Percentiles rank a stretch among this genome's conserved stretches.
Conservation (phyloP, 176 grass and related monocot species). For the Aechmea fasciata region DNA sequence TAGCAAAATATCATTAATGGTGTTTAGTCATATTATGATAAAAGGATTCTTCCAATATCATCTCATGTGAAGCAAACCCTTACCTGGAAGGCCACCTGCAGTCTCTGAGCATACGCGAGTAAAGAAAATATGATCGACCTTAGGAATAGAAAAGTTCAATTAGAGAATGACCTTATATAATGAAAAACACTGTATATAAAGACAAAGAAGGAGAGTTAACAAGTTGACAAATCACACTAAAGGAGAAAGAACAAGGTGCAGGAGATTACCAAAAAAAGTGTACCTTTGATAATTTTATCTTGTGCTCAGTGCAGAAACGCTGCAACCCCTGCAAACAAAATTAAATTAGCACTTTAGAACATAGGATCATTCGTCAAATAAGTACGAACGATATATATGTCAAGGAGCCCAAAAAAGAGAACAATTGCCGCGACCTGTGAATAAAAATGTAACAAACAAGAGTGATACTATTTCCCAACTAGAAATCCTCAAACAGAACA, state of each 20-base stretch:
- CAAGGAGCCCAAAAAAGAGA: no score
- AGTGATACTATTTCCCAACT: no score
- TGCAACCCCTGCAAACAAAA: conserved; percentile 62
- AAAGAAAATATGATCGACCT: conserved; percentile 95
- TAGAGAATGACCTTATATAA: conserved; percentile 13
- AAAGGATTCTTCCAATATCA: no score
- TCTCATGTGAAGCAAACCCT: background rate
- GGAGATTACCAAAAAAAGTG: background rate
- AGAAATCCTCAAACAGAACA: no score
- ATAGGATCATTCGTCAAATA: conserved; percentile 17
- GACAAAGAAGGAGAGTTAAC: conserved; percentile 14
- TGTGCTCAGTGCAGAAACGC: conserved; percentile 95
- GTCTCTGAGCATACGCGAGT: conserved; percentile 98
- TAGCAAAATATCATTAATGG: no score
- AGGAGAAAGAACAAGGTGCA: background rate
- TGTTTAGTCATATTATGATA: no score
- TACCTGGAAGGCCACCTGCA: conserved; percentile 97
- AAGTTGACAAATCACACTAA: background rate
- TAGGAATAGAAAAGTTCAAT: conserved; percentile 17
- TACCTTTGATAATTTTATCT: conserved; percentile 99
- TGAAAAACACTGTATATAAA: conserved; percentile 10
- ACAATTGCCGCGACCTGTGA: no score
- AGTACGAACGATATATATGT: background rate
- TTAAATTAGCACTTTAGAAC: conserved; percentile 1
- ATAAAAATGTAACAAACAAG: no score